These are phyloP conservation scores for Candida maris DNA, from an alignment of 805 yeast genomes.

Conservation along the genomic window DNA sequence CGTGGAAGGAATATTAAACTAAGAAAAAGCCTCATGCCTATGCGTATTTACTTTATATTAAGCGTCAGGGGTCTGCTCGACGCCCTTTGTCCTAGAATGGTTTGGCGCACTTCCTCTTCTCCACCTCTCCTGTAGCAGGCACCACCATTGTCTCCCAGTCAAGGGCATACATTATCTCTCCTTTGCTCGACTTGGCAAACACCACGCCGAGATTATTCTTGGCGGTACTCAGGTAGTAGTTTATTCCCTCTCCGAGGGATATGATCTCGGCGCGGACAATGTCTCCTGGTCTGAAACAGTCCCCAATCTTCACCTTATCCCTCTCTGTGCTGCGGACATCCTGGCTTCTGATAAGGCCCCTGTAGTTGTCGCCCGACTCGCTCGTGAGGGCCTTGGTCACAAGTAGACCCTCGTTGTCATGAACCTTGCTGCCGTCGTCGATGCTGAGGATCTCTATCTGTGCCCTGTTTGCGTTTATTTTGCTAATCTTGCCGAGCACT, in stretches of 20 bases:
- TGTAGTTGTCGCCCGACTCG: slow-evolving; percentile 84
- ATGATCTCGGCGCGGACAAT: slow-evolving; percentile 76
- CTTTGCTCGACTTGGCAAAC: slow-evolving; percentile 71
- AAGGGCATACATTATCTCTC: slow-evolving; percentile 77
- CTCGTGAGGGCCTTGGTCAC: slow-evolving; percentile 43
- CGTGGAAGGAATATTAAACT: slow-evolving; percentile 1
- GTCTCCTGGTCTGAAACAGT: slow-evolving; percentile 88
- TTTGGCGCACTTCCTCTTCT: slow-evolving; percentile 87
- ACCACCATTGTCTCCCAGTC: slow-evolving; percentile 96
- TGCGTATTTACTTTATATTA: no score
- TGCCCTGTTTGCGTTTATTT: slow-evolving; percentile 66
- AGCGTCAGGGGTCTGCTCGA: no score
- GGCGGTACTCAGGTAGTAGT: slow-evolving; percentile 86
- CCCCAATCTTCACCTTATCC: slow-evolving; percentile 75
- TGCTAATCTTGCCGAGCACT: slow-evolving; percentile 72
- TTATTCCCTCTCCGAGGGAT: slow-evolving; percentile 92
- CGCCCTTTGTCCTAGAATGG: slow-evolving; percentile 53
- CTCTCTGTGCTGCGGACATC: slow-evolving; percentile 90
- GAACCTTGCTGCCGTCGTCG: slow-evolving; percentile 43
- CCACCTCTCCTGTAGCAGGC: slow-evolving; percentile 68
- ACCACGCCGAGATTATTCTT: slow-evolving; percentile 91
- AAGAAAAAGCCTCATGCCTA: background rate
- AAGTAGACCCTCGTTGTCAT: slow-evolving; percentile 13
- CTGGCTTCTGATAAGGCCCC: slow-evolving; percentile 79
- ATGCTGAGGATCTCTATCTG: slow-evolving; percentile 63